Conservation (phyloP, 768 basidiomycete genomes). For the Kwoniella dejecticola region DNA sequence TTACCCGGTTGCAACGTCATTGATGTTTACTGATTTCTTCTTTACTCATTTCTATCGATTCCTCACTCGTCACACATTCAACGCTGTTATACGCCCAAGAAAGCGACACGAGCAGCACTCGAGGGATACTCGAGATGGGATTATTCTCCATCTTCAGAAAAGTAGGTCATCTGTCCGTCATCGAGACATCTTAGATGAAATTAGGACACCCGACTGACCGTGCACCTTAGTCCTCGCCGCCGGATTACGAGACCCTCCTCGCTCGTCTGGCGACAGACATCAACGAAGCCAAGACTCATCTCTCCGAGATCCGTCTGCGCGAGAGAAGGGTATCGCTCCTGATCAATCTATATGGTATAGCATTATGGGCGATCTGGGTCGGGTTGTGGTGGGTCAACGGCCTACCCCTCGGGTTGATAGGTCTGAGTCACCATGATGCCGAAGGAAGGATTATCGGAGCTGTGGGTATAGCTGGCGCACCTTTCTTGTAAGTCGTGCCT, state of each 20-base stretch:
- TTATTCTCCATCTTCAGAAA: constrained; percentile 46
- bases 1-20: constrained; percentile 15
- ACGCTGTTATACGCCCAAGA: too few species aligned
- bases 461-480: constrained; percentile 39
- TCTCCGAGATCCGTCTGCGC: constrained; percentile 51
- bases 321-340: constrained; percentile 47
- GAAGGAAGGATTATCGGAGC: constrained; percentile 35
- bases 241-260: constrained; percentile 54
- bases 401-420: constrained; percentile 49
- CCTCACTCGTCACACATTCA: neutral
- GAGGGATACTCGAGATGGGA: too few species aligned
- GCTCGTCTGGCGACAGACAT: constrained; percentile 50
- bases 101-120: too few species aligned
- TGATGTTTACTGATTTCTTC: neutral
- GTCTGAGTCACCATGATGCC: constrained; percentile 28
- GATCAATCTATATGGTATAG: constrained; percentile 48
- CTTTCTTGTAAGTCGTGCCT: constrained; percentile 44
- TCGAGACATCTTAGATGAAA: neutral
- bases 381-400: constrained; percentile 51
- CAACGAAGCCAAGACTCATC: constrained; percentile 48
- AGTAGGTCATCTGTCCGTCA: constrained; percentile 7
- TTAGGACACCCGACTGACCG: too few species aligned
- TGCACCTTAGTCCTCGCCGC: constrained; percentile 32
- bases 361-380: constrained; percentile 51
- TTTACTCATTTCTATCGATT: neutral